Evolutionary conservation across 371 early-diverging fungal genomes (phyloP).

Genomic region (Mortierella sp.): DNA sequence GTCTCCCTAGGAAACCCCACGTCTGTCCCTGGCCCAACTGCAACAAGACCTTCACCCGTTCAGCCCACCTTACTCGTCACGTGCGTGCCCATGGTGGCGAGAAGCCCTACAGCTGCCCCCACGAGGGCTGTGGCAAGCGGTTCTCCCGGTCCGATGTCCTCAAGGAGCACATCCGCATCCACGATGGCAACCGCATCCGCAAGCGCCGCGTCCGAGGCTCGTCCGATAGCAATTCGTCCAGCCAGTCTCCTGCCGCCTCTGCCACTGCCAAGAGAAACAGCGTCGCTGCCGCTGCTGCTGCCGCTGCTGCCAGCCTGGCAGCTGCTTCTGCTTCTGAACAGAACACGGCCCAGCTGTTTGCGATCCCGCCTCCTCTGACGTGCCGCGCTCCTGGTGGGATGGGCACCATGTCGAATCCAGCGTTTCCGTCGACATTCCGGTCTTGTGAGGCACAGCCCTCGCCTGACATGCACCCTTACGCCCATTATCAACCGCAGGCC

Average conservation of each 20-base stretch:
- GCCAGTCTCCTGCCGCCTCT: not conserved
- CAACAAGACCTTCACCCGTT: conserved; percentile 53
- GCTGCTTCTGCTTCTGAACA: conserved; percentile 1
- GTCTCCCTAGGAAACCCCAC: conserved; percentile 37
- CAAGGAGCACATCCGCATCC: conserved; percentile 53
- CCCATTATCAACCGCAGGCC: not conserved
- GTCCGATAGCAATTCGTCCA: not conserved
- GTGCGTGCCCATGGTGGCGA: conserved; percentile 54
- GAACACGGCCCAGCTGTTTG: conserved; percentile 12
- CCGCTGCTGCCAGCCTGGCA: conserved; percentile 1
- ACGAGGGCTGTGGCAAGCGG: conserved; percentile 46
- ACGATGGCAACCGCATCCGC: conserved; percentile 53
- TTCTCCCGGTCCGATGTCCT: conserved; percentile 56
- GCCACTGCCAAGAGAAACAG: not conserved
- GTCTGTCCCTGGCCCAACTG: conserved; percentile 50
- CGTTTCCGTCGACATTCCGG: conserved; percentile 11
- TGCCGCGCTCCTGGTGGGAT: conserved; percentile 24
- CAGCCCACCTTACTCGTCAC: conserved; percentile 54
- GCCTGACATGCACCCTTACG: conserved; percentile 5
- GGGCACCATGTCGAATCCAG: conserved; percentile 6
- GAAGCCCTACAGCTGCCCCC: conserved; percentile 46
- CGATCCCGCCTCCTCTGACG: conserved; percentile 33
- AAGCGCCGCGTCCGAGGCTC: conserved; percentile 31
- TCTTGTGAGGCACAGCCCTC: not conserved
- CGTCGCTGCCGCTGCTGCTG: not conserved